phyloP scores from a whole-genome alignment of 371 early-diverging fungal species.

The Mortierella sp. region DNA sequence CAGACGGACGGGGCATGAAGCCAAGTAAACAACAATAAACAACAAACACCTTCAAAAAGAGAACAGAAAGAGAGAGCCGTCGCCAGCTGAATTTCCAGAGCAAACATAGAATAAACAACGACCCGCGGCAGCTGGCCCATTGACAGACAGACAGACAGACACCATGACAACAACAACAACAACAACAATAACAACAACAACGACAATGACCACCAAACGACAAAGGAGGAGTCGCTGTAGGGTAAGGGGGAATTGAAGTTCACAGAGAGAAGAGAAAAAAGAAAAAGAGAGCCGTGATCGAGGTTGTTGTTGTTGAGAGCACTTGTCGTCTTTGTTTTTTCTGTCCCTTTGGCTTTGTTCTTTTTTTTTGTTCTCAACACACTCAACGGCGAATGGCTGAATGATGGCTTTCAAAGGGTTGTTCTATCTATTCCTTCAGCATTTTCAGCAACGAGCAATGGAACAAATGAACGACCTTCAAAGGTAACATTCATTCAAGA shows the following conservation, averaged over 20 bases:
- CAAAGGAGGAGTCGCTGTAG: too few species aligned
- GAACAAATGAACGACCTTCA: neutral
- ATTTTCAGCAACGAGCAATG: neutral
- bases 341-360: neutral
- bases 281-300: conserved; percentile 2
- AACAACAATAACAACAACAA: neutral
- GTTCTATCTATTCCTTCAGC: neutral
- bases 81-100: neutral
- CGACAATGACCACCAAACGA: too few species aligned
- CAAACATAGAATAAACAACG: neutral
- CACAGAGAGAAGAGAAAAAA: neutral
- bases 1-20: too few species aligned
- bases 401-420: neutral
- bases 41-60: neutral
- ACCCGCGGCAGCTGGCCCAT: too few species aligned
- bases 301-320: conserved; percentile 6
- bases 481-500: neutral
- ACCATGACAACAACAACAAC: neutral
- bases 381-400: neutral
- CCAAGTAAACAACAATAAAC: neutral
- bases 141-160: too few species aligned
- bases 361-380: neutral
- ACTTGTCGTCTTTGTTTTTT: neutral
- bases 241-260: neutral
- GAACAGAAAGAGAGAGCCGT: neutral